Evolutionary conservation across 106 monocot genomes (phyloP), one percentile per base, ranked within the genome.

Genomic region (Dendrobium officinale): DNA sequence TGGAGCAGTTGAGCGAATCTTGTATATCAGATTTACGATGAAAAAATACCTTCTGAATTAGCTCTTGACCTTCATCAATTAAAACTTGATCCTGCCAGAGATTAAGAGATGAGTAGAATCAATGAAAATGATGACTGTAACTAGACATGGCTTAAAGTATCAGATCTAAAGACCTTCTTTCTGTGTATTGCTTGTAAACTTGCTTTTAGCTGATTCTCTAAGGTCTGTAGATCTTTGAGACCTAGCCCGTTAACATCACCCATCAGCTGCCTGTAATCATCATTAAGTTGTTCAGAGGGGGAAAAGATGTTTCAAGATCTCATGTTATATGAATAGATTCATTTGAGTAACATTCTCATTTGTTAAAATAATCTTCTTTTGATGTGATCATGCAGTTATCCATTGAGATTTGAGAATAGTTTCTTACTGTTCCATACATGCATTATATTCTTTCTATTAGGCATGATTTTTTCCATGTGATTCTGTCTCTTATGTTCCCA

Each of bases 31-130:
- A 77, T 75, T 59, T 54, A 16, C 33, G 72, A 37, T 70, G 70
- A 37, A 37, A 15, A 75, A 67, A 9, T 43, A 90, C 90, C 90
- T 86, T 90, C 10, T 79, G 82, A 43, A 81, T 85, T 67, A 90
- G 90, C 73, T 85, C 87, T 84, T 87, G 81, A 79, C 85, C 83
- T 79, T 87, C 87, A 76, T 87, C 81, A 61, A 85, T 85, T 66
- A 90, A 81, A 67, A 85, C 27, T 83, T 81, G 78, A 1, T 90
- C 90, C 90, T 90, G 64, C 54, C 78, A 80, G 26, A 49, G 66
- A 45, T 75, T 49, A 84, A 42, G 4, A 29, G 26, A 67, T 18
- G 40, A 78, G 59, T 59, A 70, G 40, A 11, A 44, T 22, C 4
- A 24, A 24, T 66, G 2, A 18, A 59, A 48, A 15, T 61, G 73